These are phyloP conservation scores for Leucocoprinus leucothites DNA, from an alignment of 768 basidiomycete genomes.

Conservation along the genomic window DNA sequence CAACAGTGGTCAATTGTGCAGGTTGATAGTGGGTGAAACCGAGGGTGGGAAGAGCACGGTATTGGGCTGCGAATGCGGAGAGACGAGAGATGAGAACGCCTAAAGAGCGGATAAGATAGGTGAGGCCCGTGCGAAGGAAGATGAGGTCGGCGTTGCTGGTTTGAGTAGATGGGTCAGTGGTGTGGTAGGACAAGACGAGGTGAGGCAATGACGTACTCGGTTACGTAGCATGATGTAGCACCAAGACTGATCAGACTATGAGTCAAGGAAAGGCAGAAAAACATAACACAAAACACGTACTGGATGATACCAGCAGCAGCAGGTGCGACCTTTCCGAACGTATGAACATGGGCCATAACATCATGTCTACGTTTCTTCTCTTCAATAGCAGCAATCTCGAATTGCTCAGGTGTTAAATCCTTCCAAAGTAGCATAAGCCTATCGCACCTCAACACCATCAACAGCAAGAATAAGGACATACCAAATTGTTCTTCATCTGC, in stretches of 20 bases:
- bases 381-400: constrained; percentile 86
- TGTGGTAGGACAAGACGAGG: background rate
- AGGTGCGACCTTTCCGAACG: constrained; percentile 90
- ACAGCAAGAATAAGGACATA: constrained; percentile 29
- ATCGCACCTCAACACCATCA: background rate
- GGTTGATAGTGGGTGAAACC: constrained; percentile 99
- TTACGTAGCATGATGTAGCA: constrained; percentile 98
- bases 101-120: constrained; percentile 84
- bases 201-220: constrained; percentile 63
- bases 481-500: constrained; percentile 94
- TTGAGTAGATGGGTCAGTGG: background rate
- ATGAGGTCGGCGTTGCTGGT: constrained; percentile 95
- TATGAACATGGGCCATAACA: constrained; percentile 99
- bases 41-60: constrained; percentile 87
- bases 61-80: constrained; percentile 76
- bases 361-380: constrained; percentile 98
- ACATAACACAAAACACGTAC: constrained; percentile 39
- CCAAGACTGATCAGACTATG: constrained; percentile 57
- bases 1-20: constrained; percentile 96
- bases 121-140: constrained; percentile 86
- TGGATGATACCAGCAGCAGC: constrained; percentile 96
- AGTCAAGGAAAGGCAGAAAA: background rate
- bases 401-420: constrained; percentile 86
- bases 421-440: constrained; percentile 24
- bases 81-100: constrained; percentile 88